Base-by-base conservation (phyloP, 768 basidiomycete genomes). In the Nidula microcarpa region DNA sequence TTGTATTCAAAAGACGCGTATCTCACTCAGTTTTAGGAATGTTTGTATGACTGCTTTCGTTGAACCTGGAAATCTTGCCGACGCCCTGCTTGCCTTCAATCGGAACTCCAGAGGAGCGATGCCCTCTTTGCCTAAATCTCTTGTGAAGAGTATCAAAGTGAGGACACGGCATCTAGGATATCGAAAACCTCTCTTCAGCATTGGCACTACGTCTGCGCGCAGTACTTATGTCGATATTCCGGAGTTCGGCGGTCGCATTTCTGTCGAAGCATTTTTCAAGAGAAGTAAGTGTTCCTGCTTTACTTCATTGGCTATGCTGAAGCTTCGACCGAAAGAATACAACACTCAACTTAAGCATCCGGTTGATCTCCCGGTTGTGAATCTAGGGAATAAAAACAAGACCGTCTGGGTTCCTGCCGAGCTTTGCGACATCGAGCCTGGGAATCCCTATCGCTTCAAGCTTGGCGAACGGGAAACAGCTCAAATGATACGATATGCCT, bases 401-500 rank as follows among this genome's bases (percentile, higher is more conserved):
- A 50, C 63, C 0, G 62, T 65, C 43, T 80, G 65, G 59, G 66
- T 90, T 1, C 89, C 89, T 0, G 82, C 86, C 0, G 89, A 92
- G 63, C 48, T 92, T 1, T 91, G 89, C 69, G 69, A 79, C 18
- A 87, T 92, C 48, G 64, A 74, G 8, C 66, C 77, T 0, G 84
- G 84, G 5, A 80, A 81, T 56, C 72, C 84, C 0, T 88, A 80
- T 66, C 71, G 75, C 17, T 85, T 80, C 5, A 81, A 76, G 53
- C 81, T 91, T 2, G 76, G 67, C 52, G 81, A 80, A n/a, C 71
- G 60, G 5, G 84, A 87, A 60, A 89, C 87, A 0, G 69, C 81
- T 0, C 66, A 74, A n/a, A 91, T 92, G 90, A 86, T 92, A 53
- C 72, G 71, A 41, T 70, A 70, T 51, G 89, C 90, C 0, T 87